Base-by-base conservation (phyloP, 108 stramenopile genomes). In the Chaetoceros muelleri region DNA sequence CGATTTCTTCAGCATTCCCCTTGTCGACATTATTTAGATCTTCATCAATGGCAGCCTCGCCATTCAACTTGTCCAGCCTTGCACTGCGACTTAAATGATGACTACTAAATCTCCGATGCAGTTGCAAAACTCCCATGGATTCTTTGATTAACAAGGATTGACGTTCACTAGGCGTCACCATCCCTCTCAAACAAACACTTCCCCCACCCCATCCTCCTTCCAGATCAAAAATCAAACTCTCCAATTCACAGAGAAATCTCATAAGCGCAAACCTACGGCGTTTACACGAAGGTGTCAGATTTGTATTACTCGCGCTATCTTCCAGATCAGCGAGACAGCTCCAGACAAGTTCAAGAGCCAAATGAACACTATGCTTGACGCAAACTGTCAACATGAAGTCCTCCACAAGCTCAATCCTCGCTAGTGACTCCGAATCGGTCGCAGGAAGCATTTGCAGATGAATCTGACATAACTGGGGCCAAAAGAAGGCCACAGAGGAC, bases 391-490 rank as follows among this genome's bases (percentile, higher is more conserved):
- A 53, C 48, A 91, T 69, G 57, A 91, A 91, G 58, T 91, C 90
- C 72, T 91, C 90, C 69, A 87, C 52, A 52, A 91, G 30, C 52
- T 91, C 90, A 0, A 91, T 71, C 25, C 83, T 71, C 19, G 64
- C 71, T 55, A 87, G 56, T 46, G 80, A 77, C 20, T 71, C 69
- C 0, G 75, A 55, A 57, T 87, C 76, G 21, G 52, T 52, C 2
- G 84, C 75, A 3, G 90, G 90, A 1, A 91, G 69, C 90, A 91
- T 91, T 53, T 80, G 81, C 70, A 87, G 70, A 55, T 91, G 90
- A 59, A 91, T 81, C 29, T 83, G 78, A 46, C 79, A 81, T 22
- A 91, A 25, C 48, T 91, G 90, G 20, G 83, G 85, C 85, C 85
- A 91, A 51, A 82, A 91, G 61, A 87, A 87, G 21, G 85, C 81